These are phyloP conservation scores for Pleurotus cornucopiae DNA, from an alignment of 768 basidiomycete genomes.

Conservation along the genomic window DNA sequence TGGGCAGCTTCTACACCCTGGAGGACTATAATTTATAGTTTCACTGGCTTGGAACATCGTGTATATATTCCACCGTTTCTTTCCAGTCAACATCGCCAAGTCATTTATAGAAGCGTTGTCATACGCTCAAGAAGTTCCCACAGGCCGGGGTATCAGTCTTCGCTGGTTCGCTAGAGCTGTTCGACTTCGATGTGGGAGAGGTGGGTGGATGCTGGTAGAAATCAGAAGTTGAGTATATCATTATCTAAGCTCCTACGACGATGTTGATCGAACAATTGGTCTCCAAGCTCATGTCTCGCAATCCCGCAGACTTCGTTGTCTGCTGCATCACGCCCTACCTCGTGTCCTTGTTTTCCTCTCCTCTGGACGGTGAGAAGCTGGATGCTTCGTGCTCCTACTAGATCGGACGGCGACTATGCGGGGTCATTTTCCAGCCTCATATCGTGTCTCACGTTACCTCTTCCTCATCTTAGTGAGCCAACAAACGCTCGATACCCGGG, in stretches of 20 bases:
- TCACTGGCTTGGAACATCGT: background rate
- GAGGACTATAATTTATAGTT: constrained; percentile 2
- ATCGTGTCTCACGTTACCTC: background rate
- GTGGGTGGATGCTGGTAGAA: too few relatives aligned
- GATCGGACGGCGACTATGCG: constrained; percentile 5
- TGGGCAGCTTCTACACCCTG: background rate
- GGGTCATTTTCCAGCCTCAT: background rate
- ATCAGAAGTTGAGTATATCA: too few relatives aligned
- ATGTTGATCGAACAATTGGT: too few relatives aligned
- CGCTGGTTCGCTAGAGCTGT: too few relatives aligned
- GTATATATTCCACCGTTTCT: constrained; percentile 8
- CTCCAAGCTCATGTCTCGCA: too few relatives aligned
- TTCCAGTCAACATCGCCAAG: background rate
- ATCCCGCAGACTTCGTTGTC: too few relatives aligned
- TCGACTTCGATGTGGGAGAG: too few relatives aligned
- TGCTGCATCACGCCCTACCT: too few relatives aligned
- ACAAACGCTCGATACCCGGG: background rate
- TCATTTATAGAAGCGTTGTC: constrained; percentile 1
- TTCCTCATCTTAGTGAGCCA: background rate
- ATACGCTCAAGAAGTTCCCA: background rate
- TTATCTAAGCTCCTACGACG: too few relatives aligned
- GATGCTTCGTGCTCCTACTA: background rate
- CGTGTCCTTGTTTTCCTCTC: background rate
- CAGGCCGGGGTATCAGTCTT: background rate
- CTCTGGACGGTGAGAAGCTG: background rate